These are phyloP conservation scores for Paspalum notatum DNA, from an alignment of 176 grass and related monocot genomes.

Conservation along the genomic window DNA sequence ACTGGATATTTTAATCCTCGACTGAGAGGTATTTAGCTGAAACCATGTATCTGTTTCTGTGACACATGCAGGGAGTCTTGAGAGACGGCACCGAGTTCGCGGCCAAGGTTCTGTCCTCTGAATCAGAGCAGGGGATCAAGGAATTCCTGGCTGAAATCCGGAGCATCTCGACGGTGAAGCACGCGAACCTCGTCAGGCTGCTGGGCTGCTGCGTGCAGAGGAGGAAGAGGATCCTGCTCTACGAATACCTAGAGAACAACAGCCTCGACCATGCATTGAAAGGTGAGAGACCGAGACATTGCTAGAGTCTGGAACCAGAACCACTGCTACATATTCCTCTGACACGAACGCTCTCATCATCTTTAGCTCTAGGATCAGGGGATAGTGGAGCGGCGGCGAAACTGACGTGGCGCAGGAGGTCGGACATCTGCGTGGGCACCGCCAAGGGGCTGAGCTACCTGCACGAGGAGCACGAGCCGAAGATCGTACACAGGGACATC, in stretches of 20 bases:
- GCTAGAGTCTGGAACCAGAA: not conserved
- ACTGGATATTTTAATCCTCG: not conserved
- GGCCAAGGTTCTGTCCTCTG: slow-evolving; percentile 50
- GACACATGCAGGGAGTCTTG: slow-evolving; percentile 39
- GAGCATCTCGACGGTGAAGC: slow-evolving; percentile 50
- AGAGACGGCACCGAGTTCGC: slow-evolving; percentile 51
- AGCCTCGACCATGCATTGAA: slow-evolving; percentile 56
- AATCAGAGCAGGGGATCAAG: slow-evolving; percentile 60
- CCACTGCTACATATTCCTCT: not conserved
- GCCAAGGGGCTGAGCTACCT: slow-evolving; percentile 60
- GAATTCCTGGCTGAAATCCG: slow-evolving; percentile 70
- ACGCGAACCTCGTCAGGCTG: slow-evolving; percentile 54
- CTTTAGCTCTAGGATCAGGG: slow-evolving; percentile 33
- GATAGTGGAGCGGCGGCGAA: not conserved
- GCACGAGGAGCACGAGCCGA: slow-evolving; percentile 53
- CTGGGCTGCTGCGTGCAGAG: slow-evolving; percentile 56
- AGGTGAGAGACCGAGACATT: slow-evolving; percentile 1
- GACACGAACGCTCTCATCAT: not conserved
- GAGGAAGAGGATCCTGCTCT: slow-evolving; percentile 53
- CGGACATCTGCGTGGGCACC: slow-evolving; percentile 49
- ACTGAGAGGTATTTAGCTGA: not conserved
- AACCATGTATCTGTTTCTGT: not conserved
- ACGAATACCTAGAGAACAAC: slow-evolving; percentile 56
- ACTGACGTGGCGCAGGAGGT: slow-evolving; percentile 46
- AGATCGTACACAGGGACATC: slow-evolving; percentile 59